Evolutionary conservation across 345 rosid species (phyloP), one percentile per base, ranked within the genome.

Genomic region (Syzygium oleosum): DNA sequence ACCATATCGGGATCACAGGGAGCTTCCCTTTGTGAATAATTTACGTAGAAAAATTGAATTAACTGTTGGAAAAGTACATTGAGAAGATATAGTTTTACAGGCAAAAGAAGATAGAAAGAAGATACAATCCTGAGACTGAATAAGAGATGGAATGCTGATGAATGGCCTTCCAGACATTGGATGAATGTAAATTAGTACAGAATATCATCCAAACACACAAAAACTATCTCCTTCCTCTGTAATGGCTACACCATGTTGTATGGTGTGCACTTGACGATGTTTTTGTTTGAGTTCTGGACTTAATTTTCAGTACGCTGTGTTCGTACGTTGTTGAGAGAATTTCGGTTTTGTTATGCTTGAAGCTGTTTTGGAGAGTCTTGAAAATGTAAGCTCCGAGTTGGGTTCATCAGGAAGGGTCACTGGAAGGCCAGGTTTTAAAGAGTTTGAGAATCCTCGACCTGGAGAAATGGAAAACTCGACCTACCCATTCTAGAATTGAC

Each of bases 1-100:
- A 95, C 43, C 99, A 98, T 88, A 97, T 98, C 49, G 90, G 80
- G 88, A 85, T 96, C 91, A 98, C 99, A 1, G 97, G 98, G 88
- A 92, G 91, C 89, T 98, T 95, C 90, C 99, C 99, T 29, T 46
- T 56, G 41, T 95, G 92, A 92, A 77, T 65, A 49, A 68, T 68
- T 68, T 34, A 68, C 25, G 34, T 68, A 68, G 25, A 68, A 34
- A 68, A 34, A 34, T 68, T 68, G 79, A 68, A 68, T 9, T 2
- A 0, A 16, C 43, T 31, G 43, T 68, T 7, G 22, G 79, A 8
- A 68, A 68, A 8, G 31, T 22, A 31, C 78, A 7, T 31, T 4
- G 43, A 65, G 78, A 65, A 31, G 34, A 65, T 29, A 31, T 16
- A 4, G 80, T 68, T 31, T 9, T 2, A 16, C 79, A 68, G 43